A percentile compares a stretch with the other conserved stretches of the same genome.
These are phyloP conservation scores for Solanum commersonii DNA, from an alignment of 257 asterid species.

Conservation along the genomic window DNA sequence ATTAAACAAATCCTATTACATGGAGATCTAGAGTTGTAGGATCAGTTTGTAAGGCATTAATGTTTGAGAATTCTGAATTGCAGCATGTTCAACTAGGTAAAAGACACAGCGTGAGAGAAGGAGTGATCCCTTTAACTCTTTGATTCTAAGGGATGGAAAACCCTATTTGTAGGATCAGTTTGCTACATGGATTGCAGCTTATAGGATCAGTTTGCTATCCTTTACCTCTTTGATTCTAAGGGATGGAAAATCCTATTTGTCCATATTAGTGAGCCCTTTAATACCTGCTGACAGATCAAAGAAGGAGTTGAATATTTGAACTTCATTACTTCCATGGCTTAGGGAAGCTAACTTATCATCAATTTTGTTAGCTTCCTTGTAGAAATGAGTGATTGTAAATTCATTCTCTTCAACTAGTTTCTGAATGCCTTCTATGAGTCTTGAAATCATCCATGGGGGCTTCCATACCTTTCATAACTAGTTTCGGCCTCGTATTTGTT, in stretches of 20 bases:
- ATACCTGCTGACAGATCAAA: not conserved
- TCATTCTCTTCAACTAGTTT: not conserved
- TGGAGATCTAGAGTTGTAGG: slow-evolving; percentile 22
- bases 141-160: too few species aligned
- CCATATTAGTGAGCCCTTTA: not conserved
- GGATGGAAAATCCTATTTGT: not conserved
- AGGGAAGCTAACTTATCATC: not conserved
- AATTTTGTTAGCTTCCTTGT: not conserved
- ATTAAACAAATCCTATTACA: too few species aligned
- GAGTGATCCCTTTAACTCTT: too few species aligned
- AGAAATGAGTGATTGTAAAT: not conserved
- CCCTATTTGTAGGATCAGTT: too few species aligned
- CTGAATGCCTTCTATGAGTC: not conserved
- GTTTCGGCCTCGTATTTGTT: too few species aligned
- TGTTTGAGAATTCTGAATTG: not conserved
- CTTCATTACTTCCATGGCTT: not conserved
- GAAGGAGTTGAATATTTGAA: not conserved
- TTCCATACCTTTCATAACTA: not conserved
- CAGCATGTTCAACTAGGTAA: too few species aligned
- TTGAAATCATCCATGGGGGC: not conserved
- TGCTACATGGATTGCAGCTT: too few species aligned
- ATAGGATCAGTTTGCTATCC: too few species aligned
- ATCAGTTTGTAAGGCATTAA: slow-evolving; percentile 10
- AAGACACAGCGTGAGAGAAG: too few species aligned
- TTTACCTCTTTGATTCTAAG: too few species aligned